These are phyloP conservation scores for Phaseolus coccineus DNA, from an alignment of 331 rosid species.

Conservation along the genomic window DNA sequence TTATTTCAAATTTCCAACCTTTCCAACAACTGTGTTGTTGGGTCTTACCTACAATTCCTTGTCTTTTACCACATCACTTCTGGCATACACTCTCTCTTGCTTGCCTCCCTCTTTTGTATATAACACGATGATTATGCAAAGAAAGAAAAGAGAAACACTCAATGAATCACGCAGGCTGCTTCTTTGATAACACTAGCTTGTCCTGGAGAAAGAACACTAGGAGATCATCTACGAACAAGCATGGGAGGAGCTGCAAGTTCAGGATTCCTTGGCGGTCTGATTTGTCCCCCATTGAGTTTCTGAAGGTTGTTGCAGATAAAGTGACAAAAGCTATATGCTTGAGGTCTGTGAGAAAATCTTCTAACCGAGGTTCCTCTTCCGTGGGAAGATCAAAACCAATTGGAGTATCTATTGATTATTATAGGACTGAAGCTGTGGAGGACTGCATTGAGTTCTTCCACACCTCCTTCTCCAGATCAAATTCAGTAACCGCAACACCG, in stretches of 20 bases:
- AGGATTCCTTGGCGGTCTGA: constrained; percentile 49
- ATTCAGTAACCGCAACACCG: constrained; percentile 49
- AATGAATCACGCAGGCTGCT: constrained; percentile 40
- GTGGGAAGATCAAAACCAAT: constrained; percentile 54
- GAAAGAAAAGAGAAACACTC: constrained; percentile 25
- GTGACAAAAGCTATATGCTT: constrained; percentile 58
- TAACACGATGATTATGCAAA: constrained; percentile 37
- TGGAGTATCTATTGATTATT: constrained; percentile 61
- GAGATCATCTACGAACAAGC: constrained; percentile 36
- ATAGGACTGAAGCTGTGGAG: constrained; percentile 77
- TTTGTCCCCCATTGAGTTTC: constrained; percentile 58
- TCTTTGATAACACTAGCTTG: constrained; percentile 49
- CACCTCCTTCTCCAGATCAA: constrained; percentile 72
- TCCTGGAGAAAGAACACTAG: constrained; percentile 43
- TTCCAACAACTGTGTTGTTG: constrained; percentile 38
- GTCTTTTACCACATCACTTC: constrained; percentile 26
- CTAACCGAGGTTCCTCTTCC: constrained; percentile 44
- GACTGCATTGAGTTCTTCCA: constrained; percentile 93
- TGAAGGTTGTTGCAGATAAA: constrained; percentile 68
- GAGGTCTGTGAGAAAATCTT: constrained; percentile 48
- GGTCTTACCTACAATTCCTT: constrained; percentile 48
- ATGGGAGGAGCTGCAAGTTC: constrained; percentile 41
- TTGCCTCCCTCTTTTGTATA: constrained; percentile 33
- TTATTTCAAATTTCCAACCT: constrained; percentile 35
- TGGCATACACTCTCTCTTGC: constrained; percentile 9